Percentiles rank a stretch among this genome's conserved stretches.
These are phyloP conservation scores for Suillus weaverae DNA, from an alignment of 768 basidiomycete species.

Conservation along the genomic window DNA sequence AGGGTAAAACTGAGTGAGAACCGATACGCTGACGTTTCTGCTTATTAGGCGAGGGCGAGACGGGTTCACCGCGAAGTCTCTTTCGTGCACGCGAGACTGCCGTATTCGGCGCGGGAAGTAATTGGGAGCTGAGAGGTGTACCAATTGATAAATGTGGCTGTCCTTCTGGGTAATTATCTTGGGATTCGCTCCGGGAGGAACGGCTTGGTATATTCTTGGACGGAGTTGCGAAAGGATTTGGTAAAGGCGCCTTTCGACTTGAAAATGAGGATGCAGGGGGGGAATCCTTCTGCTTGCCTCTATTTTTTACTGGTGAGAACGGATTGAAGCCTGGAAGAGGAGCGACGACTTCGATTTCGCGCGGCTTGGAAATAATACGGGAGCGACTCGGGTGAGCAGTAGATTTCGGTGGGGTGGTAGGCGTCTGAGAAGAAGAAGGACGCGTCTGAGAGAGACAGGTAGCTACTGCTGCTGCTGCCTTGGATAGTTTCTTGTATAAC, in stretches of 20 bases:
- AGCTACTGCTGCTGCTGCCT: conserved; percentile 34
- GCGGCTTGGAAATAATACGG: conserved; percentile 46
- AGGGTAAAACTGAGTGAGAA: conserved; percentile 40
- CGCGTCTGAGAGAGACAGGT: conserved; percentile 40
- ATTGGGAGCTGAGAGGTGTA: conserved; percentile 20
- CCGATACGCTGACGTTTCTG: conserved; percentile 65
- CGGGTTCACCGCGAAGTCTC: conserved; percentile 77
- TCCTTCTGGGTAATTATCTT: conserved; percentile 43
- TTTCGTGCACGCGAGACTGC: conserved; percentile 74
- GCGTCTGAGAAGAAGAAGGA: conserved; percentile 17
- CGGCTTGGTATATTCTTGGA: conserved; percentile 33
- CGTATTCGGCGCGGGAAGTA: conserved; percentile 28
- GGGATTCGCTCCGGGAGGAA: conserved; percentile 31
- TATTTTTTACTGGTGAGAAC: conserved; percentile 76
- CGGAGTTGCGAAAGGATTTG: conserved; percentile 51
- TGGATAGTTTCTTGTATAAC: conserved; percentile 75
- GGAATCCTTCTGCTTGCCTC: conserved; percentile 41
- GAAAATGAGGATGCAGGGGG: conserved; percentile 21
- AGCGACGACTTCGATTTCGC: conserved; percentile 49
- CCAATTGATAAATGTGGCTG: conserved; percentile 20
- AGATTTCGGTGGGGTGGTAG: conserved; percentile 35
- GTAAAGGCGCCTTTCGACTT: conserved; percentile 14
- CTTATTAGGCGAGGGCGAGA: conserved; percentile 81
- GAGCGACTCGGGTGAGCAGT: conserved; percentile 27
- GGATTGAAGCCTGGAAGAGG: conserved; percentile 67